Evolutionary conservation across 768 basidiomycete genomes (phyloP).

Genomic region (Scleroderma bovista): DNA sequence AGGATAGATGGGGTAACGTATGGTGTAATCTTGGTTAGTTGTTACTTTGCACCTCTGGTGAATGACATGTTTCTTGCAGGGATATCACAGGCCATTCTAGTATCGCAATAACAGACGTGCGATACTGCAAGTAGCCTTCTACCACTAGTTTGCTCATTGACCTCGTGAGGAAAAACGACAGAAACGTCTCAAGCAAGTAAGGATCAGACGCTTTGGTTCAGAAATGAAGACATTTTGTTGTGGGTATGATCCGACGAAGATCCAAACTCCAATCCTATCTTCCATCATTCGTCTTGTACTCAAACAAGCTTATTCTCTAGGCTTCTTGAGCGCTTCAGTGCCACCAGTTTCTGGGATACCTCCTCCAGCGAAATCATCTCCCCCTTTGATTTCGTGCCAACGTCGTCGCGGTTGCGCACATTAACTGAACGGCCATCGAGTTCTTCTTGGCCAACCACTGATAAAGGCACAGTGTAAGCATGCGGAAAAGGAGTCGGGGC

Average conservation of each 20-base stretch:
- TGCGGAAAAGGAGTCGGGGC: neutral
- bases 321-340: constrained; percentile 57
- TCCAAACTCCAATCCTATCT: constrained; percentile 1
- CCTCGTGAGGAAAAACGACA: no score
- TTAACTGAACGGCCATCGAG: constrained; percentile 84
- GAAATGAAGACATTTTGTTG: no score
- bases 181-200: no score
- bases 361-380: constrained; percentile 71
- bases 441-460: constrained; percentile 96
- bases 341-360: constrained; percentile 61
- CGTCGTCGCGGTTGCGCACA: constrained; percentile 91
- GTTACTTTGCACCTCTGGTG: no score
- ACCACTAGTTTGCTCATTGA: no score
- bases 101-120: no score
- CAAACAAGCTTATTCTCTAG: constrained; percentile 47
- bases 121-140: no score
- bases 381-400: constrained; percentile 76
- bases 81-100: no score
- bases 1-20: constrained; percentile 70
- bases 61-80: no score
- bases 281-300: constrained; percentile 18
- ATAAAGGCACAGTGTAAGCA: neutral
- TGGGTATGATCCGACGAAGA: no score
- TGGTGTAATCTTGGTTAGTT: constrained; percentile 55
- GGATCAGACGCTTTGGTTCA: no score